Evolutionary conservation across 495 filamentous ascomycete species (phyloP).

Genomic region (Antarctomyces pellizariae): DNA sequence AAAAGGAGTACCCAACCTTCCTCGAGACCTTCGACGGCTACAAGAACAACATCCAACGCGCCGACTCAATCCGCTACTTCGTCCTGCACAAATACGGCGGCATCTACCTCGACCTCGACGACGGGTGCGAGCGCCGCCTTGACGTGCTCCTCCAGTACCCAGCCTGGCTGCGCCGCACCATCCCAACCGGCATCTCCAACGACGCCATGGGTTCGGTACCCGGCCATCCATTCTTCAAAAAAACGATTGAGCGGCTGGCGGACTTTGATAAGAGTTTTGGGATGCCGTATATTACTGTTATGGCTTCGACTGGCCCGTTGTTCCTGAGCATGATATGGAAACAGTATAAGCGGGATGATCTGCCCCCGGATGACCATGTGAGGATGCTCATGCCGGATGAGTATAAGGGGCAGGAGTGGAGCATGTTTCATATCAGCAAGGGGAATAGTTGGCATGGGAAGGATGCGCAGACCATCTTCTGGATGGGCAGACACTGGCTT

Average conservation of each 20-base stretch:
- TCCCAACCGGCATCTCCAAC: conserved; percentile 71
- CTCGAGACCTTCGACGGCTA: conserved; percentile 64
- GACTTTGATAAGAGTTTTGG: conserved; percentile 53
- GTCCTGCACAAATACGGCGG: conserved; percentile 65
- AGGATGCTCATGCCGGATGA: conserved; percentile 36
- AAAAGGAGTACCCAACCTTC: conserved; percentile 59
- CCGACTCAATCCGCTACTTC: conserved; percentile 76
- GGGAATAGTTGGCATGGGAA: conserved; percentile 59
- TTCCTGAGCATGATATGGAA: conserved; percentile 75
- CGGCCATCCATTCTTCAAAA: conserved; percentile 63
- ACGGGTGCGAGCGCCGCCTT: conserved; percentile 64
- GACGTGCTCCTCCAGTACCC: conserved; percentile 64
- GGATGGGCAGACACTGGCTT: conserved; percentile 60
- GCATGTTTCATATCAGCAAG: conserved; percentile 53
- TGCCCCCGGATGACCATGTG: conserved; percentile 12
- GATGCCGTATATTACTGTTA: conserved; percentile 72
- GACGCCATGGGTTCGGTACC: conserved; percentile 69
- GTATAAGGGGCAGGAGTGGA: conserved; percentile 47
- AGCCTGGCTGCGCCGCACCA: conserved; percentile 58
- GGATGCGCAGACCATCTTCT: conserved; percentile 57
- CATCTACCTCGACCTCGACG: conserved; percentile 76
- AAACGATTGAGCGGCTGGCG: conserved; percentile 43
- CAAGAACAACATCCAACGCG: conserved; percentile 60
- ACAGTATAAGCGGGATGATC: conserved; percentile 24
- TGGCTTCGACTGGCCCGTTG: conserved; percentile 67